Base-by-base conservation (phyloP, 352 stramenopile genomes). In the Globisporangium cylindrosporum region DNA sequence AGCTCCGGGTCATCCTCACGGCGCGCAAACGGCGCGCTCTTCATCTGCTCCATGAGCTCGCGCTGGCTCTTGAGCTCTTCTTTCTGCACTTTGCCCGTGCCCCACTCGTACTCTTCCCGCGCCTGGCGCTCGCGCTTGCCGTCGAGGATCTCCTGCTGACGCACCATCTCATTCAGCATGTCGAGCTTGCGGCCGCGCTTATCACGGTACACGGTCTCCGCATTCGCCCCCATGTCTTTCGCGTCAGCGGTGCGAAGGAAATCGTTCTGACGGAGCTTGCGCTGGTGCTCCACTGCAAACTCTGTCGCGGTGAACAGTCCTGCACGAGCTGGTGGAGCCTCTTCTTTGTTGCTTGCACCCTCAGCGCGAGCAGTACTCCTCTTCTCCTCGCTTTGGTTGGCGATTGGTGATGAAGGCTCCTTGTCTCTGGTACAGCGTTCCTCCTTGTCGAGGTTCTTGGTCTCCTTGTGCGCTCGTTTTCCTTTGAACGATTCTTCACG, bases 161-260 rank as follows among this genome's bases (percentile, higher is more conserved):
- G 82, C 69, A 90, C 80, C 72, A 95, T 83, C 59, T 95, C 87
- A 64, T 89, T 95, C 3, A 95, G 73, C 83, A 95, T 95, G 62
- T 95, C 86, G 51, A 95, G 65, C 72, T 95, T 95, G 48, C 85
- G 84, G 27, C 87, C 87, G 29, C 86, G 85, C 67, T 91, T 91
- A 64, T 95, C 87, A 62, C 87, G 85, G 74, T 95, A 95, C 65
- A 95, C 83, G 1, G 87, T 95, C 73, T 92, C 82, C 9, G 87
- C 84, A 36, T 93, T 83, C 5, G 83, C 84, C 20, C 86, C 86
- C 77, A 94, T 82, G n/a, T 90, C 79, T 15, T 77, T 74, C 8
- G 76, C 81, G 54, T 86, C 73, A 1, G 79, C 82, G 22, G 75
- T 77, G 27, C 64, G 72, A 20, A 92, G 62, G 18, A 88, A 22